A percentile compares a stretch with the other conserved stretches of the same genome.
Conservation (phyloP, 163 green algal species). For the Chloromonas sp. region DNA sequence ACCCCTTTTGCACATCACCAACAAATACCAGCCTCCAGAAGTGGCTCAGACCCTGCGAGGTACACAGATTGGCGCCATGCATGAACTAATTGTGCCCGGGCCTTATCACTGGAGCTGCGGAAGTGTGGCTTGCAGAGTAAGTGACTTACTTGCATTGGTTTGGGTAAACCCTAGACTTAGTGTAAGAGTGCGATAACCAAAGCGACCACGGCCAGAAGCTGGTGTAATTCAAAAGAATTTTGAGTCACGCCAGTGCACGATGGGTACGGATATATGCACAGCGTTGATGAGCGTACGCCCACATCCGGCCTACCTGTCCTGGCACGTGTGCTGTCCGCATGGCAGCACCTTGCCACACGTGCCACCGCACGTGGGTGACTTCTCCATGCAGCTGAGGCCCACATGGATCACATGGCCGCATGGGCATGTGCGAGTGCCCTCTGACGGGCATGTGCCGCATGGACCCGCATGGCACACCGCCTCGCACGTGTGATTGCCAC, state of each 20-base stretch:
- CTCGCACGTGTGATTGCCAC: slow-evolving; percentile 65
- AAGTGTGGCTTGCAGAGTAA: background rate
- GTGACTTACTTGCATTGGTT: background rate
- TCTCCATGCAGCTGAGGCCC: slow-evolving; percentile 51
- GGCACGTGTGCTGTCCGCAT: slow-evolving; percentile 66
- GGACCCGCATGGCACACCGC: slow-evolving; percentile 38
- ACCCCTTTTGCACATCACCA: background rate
- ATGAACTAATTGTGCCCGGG: too few species aligned
- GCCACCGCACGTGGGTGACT: slow-evolving; percentile 57
- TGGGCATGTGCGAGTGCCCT: slow-evolving; percentile 62
- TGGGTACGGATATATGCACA: background rate
- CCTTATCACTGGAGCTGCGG: too few species aligned
- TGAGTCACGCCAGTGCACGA: background rate
- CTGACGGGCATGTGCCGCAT: slow-evolving; percentile 45
- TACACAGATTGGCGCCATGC: too few species aligned
- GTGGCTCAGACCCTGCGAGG: too few species aligned
- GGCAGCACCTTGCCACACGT: slow-evolving; percentile 77
- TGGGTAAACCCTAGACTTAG: background rate
- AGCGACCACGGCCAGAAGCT: background rate
- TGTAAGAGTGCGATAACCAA: background rate
- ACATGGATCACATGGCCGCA: slow-evolving; percentile 63
- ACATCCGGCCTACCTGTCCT: slow-evolving; percentile 46
- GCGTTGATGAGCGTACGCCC: slow-evolving; percentile 1
- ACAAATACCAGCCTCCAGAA: too few species aligned
- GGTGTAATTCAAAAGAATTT: too few species aligned